Evolutionary conservation across 495 filamentous ascomycete genomes (phyloP), one percentile per base, ranked within the genome.

Genomic region (Neurospora tetraspora): DNA sequence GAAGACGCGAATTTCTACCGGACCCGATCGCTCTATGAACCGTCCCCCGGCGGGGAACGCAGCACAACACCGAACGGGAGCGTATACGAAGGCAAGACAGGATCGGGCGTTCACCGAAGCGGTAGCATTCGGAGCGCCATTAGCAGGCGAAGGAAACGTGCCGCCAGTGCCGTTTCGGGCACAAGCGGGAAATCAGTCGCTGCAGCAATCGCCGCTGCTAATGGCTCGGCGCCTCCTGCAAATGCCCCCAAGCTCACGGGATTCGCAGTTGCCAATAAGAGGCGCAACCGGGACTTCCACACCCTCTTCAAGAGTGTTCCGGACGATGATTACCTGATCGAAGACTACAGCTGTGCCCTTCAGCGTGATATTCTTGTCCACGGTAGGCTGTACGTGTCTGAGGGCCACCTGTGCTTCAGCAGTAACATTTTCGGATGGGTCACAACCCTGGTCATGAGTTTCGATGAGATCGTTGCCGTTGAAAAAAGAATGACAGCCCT

Each of bases 381-480:
- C 75, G 96, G 96, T 3, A 88, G 96, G 45, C 87, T 99, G 16
- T 99, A 99, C 77, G 91, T 99, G 38, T 98, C 95, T 0, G 96
- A 99, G 81, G 94, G 94, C 5, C 94, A 99, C 76, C 90, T 99
- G 42, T 99, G 96, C 83, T 99, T 99, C 82, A 96, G 94, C 73
- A 98, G 96, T 81, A 99, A 99, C 78, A 99, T 99, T 70, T 87
- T 99, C 42, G 96, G 96, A 42, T 99, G 96, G 96, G 90, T 96
- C 2, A 99, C 96, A 1, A 98, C 94, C 5, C 83, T 98, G 38
- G 94, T 99, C 47, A 97, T 99, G 81, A 96, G 93, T 78, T 99
- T 98, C 80, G 96, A 98, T 78, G 96, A 99, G 80, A 91, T 99
- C 69, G 93, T 98, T 39, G 92, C 94, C 0, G 91, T 99, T 2